A percentile compares a stretch with the other conserved stretches of the same genome.
Conservation (phyloP, 108 stramenopile species). For the Nitzschia sp. region DNA sequence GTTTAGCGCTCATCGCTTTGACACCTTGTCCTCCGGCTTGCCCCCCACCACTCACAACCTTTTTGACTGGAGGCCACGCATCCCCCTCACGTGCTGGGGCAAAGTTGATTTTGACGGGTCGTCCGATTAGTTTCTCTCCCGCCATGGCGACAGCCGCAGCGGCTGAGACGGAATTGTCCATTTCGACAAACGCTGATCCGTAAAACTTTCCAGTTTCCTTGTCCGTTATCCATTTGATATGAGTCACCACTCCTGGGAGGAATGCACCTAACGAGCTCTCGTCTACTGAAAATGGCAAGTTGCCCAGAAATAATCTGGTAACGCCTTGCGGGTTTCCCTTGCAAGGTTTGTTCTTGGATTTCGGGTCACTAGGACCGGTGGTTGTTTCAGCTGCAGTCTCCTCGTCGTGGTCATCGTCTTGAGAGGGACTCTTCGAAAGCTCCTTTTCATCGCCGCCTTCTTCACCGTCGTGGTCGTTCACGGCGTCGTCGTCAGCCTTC, state of each 20-base stretch:
- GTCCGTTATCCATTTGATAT: constrained; percentile 91
- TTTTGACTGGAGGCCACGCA: constrained; percentile 81
- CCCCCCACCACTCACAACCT: constrained; percentile 68
- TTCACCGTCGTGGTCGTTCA: constrained; percentile 19
- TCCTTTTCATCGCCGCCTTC: constrained; percentile 39
- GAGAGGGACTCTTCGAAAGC: constrained; percentile 8
- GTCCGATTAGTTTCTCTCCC: constrained; percentile 80
- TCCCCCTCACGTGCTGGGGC: constrained; percentile 86
- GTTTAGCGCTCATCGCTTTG: constrained; percentile 87
- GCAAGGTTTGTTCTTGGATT: constrained; percentile 74
- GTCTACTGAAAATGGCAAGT: constrained; percentile 87
- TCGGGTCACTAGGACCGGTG: constrained; percentile 15
- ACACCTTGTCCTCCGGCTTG: constrained; percentile 82
- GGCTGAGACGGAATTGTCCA: constrained; percentile 62
- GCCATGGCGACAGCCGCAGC: constrained; percentile 71
- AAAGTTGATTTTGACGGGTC: constrained; percentile 93
- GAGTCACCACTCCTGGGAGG: constrained; percentile 73
- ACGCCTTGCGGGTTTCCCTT: constrained; percentile 82
- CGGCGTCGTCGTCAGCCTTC: not conserved
- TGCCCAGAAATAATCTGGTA: constrained; percentile 86
- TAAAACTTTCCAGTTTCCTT: constrained; percentile 85
- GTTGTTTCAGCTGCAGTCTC: constrained; percentile 20
- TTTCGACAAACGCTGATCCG: constrained; percentile 84
- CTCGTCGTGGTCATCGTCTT: constrained; percentile 23
- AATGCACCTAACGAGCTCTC: constrained; percentile 67